phyloP scores from a whole-genome alignment of 2,329 filamentous ascomycete genomes.

The Penicillium sp. region DNA sequence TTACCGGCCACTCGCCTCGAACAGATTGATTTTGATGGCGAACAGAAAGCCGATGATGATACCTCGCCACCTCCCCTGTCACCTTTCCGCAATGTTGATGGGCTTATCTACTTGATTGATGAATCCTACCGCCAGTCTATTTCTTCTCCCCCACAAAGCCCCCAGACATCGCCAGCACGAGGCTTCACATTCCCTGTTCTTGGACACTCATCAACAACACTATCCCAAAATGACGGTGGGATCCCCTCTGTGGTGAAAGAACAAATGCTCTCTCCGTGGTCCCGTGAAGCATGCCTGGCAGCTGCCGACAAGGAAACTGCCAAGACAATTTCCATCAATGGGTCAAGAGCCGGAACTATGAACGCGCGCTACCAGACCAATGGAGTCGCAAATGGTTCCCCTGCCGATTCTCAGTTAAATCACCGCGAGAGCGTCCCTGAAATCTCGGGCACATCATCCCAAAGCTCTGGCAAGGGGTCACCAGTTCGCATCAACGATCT shows the following conservation, averaged over 20 bases:
- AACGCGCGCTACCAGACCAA: slow-evolving; percentile 33
- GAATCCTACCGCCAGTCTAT: slow-evolving; percentile 66
- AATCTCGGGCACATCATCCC: slow-evolving; percentile 33
- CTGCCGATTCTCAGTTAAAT: slow-evolving; percentile 31
- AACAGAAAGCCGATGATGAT: slow-evolving; percentile 32
- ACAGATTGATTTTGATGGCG: slow-evolving; percentile 58
- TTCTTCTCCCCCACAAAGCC: slow-evolving; percentile 67
- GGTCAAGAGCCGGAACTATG: slow-evolving; percentile 67
- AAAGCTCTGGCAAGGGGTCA: slow-evolving; percentile 44
- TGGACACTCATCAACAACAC: slow-evolving; percentile 45
- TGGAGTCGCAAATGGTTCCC: slow-evolving; percentile 33
- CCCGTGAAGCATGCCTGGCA: slow-evolving; percentile 70
- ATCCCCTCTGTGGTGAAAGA: slow-evolving; percentile 70
- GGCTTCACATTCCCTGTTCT: slow-evolving; percentile 64
- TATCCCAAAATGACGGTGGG: slow-evolving; percentile 48
- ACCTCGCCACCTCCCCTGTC: slow-evolving; percentile 56
- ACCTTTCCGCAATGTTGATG: slow-evolving; percentile 72
- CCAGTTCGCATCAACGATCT: slow-evolving; percentile 52
- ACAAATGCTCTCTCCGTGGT: slow-evolving; percentile 79
- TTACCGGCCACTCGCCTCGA: slow-evolving; percentile 69
- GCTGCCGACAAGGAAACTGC: slow-evolving; percentile 66
- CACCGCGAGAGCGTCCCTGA: slow-evolving; percentile 42
- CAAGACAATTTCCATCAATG: slow-evolving; percentile 72
- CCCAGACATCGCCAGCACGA: slow-evolving; percentile 68
- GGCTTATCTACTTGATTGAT: slow-evolving; percentile 74